These are phyloP conservation scores for Eutrema heterophyllum DNA, from an alignment of 345 rosid genomes.

Conservation along the genomic window DNA sequence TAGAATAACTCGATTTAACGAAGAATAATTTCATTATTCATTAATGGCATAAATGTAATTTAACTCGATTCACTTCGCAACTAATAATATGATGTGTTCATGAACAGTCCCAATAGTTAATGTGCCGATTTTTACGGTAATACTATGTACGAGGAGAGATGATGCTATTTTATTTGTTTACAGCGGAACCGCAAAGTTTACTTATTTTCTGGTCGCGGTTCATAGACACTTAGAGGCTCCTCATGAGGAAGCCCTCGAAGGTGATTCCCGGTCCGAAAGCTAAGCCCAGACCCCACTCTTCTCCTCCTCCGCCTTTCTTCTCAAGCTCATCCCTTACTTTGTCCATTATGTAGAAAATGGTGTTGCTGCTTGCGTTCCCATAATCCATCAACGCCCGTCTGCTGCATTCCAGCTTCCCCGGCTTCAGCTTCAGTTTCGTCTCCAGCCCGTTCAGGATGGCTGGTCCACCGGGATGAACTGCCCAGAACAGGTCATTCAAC, in stretches of 20 bases:
- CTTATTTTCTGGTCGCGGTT: background rate
- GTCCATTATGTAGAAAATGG: conserved; percentile 77
- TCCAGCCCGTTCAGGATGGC: conserved; percentile 81
- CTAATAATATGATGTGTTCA: too few relatives aligned
- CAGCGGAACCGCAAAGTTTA: background rate
- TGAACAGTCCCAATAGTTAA: too few relatives aligned
- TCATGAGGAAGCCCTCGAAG: conserved; percentile 83
- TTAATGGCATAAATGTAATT: too few relatives aligned
- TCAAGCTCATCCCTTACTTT: conserved; percentile 70
- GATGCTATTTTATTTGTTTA: background rate
- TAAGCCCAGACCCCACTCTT: conserved; percentile 84
- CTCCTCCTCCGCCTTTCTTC: conserved; percentile 36
- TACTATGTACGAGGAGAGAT: too few relatives aligned
- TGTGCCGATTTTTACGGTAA: too few relatives aligned
- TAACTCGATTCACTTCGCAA: too few relatives aligned
- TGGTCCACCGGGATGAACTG: conserved; percentile 98
- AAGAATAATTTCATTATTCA: too few relatives aligned
- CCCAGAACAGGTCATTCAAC: conserved; percentile 87
- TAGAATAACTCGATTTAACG: too few relatives aligned
- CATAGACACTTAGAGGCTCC: conserved; percentile 42
- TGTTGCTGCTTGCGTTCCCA: conserved; percentile 88
- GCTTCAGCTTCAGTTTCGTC: conserved; percentile 42
- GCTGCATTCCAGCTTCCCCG: conserved; percentile 65
- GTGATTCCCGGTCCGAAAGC: conserved; percentile 96
- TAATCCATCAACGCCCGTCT: conserved; percentile 77